These are phyloP conservation scores for Medakamo hakoo DNA, from an alignment of 139 green algal genomes.

Conservation along the genomic window DNA sequence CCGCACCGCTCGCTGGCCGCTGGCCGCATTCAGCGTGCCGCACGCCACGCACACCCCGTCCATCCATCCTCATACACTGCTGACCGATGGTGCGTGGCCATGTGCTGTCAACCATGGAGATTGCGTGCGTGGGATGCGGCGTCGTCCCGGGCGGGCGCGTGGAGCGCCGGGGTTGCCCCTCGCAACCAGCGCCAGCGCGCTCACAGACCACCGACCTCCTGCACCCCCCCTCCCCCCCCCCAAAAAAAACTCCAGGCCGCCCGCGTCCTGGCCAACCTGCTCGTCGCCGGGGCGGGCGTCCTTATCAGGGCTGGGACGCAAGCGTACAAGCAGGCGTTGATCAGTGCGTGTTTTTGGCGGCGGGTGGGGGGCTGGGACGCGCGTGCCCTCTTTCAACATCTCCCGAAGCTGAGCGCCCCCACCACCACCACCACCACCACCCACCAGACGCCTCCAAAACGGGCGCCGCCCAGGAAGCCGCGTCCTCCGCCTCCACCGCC, in stretches of 20 bases:
- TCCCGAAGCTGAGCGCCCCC: background rate
- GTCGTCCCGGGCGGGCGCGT: too few species aligned
- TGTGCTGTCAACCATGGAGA: too few species aligned
- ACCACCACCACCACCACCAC: background rate
- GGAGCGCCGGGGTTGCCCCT: too few species aligned
- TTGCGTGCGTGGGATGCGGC: too few species aligned
- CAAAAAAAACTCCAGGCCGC: slow-evolving; percentile 52
- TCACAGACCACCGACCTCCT: too few species aligned
- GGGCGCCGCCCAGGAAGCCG: slow-evolving; percentile 29
- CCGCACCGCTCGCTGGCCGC: too few species aligned
- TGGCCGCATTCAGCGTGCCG: too few species aligned
- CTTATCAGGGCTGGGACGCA: slow-evolving; percentile 61
- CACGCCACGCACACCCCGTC: too few species aligned
- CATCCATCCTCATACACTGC: too few species aligned
- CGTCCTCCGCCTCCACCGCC: slow-evolving; percentile 4
- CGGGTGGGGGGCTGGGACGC: background rate
- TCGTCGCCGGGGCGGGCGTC: slow-evolving; percentile 64
- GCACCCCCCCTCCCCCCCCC: too few species aligned
- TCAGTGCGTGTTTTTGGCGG: slow-evolving; percentile 44
- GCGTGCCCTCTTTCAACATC: background rate
- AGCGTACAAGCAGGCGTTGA: slow-evolving; percentile 64
- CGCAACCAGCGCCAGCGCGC: too few species aligned
- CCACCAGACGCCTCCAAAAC: slow-evolving; percentile 54
- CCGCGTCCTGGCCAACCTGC: slow-evolving; percentile 65
- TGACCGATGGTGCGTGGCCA: too few species aligned